phyloP scores from a whole-genome alignment of 2,329 filamentous ascomycete species.

The Pseudogymnoascus sp. region DNA sequence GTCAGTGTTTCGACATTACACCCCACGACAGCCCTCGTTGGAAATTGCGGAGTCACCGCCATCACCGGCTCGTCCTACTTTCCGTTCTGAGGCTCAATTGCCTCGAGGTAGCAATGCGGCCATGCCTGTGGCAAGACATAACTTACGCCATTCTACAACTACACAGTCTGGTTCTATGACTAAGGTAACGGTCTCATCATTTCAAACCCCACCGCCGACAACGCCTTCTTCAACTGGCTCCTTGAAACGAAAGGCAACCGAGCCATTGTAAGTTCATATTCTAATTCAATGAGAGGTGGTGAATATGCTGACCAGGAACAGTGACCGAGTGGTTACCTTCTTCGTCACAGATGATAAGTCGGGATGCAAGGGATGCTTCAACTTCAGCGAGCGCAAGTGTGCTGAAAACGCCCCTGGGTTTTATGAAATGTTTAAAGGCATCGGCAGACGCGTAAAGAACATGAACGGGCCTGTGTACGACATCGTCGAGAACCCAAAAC shows the following conservation, averaged over 20 bases:
- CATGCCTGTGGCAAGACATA: neutral
- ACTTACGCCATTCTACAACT: neutral
- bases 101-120: neutral
- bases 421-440: neutral
- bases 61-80: neutral
- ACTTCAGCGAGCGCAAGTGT: neutral
- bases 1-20: neutral
- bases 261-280: neutral
- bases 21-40: neutral
- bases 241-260: neutral
- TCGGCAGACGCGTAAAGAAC: neutral
- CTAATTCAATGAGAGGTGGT: neutral
- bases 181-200: neutral
- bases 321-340: neutral
- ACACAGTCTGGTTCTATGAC: neutral
- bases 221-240: neutral
- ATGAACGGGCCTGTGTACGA: neutral
- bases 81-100: neutral
- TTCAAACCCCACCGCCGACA: neutral
- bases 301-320: neutral
- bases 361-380: neutral
- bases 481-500: neutral
- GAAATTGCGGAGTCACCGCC: neutral
- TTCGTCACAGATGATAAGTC: neutral
- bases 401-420: neutral